These are phyloP conservation scores for Phytophthora pinifolia DNA, from an alignment of 352 stramenopile genomes.

Conservation along the genomic window DNA sequence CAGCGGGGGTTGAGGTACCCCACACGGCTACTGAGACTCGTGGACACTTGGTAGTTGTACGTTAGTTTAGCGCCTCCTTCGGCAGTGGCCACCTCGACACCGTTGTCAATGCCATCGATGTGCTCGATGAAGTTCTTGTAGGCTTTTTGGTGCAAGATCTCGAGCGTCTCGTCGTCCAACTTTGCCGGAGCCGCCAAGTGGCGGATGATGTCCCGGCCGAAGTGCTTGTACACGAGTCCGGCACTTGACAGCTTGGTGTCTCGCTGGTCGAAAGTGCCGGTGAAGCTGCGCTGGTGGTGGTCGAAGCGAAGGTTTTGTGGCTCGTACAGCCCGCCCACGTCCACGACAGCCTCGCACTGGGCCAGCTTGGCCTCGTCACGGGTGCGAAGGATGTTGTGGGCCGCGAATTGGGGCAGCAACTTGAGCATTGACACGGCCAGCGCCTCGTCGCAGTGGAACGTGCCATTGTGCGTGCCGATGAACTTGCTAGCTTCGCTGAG, in stretches of 20 bases:
- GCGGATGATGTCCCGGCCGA: constrained; percentile 95
- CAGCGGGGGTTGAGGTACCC: constrained; percentile 94
- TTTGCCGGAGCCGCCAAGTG: constrained; percentile 44
- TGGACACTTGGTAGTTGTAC: constrained; percentile 79
- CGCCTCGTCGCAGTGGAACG: constrained; percentile 98
- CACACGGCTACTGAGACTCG: constrained; percentile 87
- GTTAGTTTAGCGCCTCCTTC: constrained; percentile 32
- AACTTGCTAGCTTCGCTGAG: constrained; percentile 74
- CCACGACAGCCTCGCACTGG: constrained; percentile 95
- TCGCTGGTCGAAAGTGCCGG: constrained; percentile 72
- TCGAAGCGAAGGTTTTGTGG: constrained; percentile 90
- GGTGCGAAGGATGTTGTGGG: constrained; percentile 82
- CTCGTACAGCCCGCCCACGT: constrained; percentile 97
- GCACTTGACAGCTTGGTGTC: constrained; percentile 95
- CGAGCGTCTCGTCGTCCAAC: constrained; percentile 71
- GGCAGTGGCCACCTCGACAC: constrained; percentile 84
- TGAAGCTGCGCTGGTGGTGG: constrained; percentile 97
- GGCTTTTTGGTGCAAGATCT: constrained; percentile 90
- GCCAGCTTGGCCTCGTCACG: constrained; percentile 91
- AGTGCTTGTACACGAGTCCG: constrained; percentile 98
- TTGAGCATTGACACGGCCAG: constrained; percentile 97
- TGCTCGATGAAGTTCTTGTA: constrained; percentile 98
- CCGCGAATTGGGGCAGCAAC: constrained; percentile 90
- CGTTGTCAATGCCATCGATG: constrained; percentile 99
- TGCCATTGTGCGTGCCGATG: constrained; percentile 97